A percentile compares a stretch with the other conserved stretches of the same genome.
Evolutionary conservation across 192 early-diverging fungal genomes (phyloP).

Genomic region (Spizellomyces punctatus): DNA sequence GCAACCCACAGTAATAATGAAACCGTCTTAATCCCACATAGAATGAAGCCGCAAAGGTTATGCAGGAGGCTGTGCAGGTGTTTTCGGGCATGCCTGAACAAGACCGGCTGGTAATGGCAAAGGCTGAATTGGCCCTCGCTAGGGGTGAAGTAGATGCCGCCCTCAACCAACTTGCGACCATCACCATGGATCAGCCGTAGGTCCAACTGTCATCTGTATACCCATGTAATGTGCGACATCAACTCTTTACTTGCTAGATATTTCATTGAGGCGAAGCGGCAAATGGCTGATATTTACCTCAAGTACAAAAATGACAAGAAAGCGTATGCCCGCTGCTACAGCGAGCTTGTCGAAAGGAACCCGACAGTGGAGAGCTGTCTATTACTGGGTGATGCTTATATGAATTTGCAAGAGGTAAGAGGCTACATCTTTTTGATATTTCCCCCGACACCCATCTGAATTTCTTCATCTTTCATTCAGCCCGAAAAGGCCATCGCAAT

Average conservation of each 20-base stretch:
- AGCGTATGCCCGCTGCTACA: constrained; percentile 53
- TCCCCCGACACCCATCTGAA: background rate
- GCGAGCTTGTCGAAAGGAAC: constrained; percentile 47
- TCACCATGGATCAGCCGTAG: constrained; percentile 37
- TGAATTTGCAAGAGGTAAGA: constrained; percentile 54
- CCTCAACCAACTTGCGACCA: constrained; percentile 39
- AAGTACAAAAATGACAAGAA: constrained; percentile 55
- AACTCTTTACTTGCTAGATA: constrained; percentile 14
- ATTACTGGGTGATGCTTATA: constrained; percentile 56
- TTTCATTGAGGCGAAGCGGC: constrained; percentile 46
- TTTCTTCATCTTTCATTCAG: background rate
- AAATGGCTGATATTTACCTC: constrained; percentile 55
- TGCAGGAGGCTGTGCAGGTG: constrained; percentile 45
- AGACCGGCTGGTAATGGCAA: constrained; percentile 45
- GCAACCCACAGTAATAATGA: background rate
- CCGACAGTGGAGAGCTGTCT: constrained; percentile 53
- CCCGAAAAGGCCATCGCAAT: constrained; percentile 53
- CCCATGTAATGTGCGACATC: background rate
- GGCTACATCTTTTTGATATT: background rate
- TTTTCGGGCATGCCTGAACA: constrained; percentile 47
- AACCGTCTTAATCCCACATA: background rate
- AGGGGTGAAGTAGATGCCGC: constrained; percentile 47
- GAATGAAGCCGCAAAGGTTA: constrained; percentile 42
- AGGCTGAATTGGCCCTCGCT: constrained; percentile 40
- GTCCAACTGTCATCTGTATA: background rate